Base-by-base conservation (phyloP, 2,329 filamentous ascomycete species). In the Aspergillus puulaauensis region DNA sequence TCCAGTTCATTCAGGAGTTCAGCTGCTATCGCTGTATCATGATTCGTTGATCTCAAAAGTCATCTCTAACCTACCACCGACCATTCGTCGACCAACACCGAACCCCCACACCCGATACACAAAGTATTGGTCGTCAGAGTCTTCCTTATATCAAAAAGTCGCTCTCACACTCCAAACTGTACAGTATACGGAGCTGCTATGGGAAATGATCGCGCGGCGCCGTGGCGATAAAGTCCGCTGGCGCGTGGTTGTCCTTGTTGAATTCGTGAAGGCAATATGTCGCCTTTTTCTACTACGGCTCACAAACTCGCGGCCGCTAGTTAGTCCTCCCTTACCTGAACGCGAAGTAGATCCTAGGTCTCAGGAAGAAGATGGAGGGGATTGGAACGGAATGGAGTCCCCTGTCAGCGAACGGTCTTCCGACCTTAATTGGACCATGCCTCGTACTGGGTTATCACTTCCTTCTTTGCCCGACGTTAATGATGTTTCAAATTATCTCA, bases 201-300 rank as follows among this genome's bases (percentile, higher is more conserved):
- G 93, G 84, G 95, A 99, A 74, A 99, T 99, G 95, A 86, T 90
- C 27, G 93, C 93, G 27, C 96, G 96, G 76, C 84, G 93, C 49
- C 87, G 87, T 61, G 92, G 89, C 45, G 84, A 96, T 73, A 86
- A 84, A 68, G 77, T 88, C 24, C 86, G 92, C 31, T 99, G 95
- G 95, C 87, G 90, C 52, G 86, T 96, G 0, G 86, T 98, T 6
- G 87, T 98, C 11, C 71, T 96, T 3, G 80, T 99, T 21, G 95
- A 99, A 76, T 83, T 86, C 1, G 80, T 95, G 70, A 98, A 98
- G 75, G 93, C 93, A 2, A 65, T 95, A 8, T 97, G 93, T 72
- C 82, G 90, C 52, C 77, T 97, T 48, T 77, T 96, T 37, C 81
- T 98, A 52, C 80, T 97, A 70, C 86, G 89, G 43, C 83, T 96